A percentile compares a stretch with the other conserved stretches of the same genome.
These are phyloP conservation scores for Rhinocladiella mackenziei DNA, from an alignment of 2,329 filamentous ascomycete species.

Conservation along the genomic window DNA sequence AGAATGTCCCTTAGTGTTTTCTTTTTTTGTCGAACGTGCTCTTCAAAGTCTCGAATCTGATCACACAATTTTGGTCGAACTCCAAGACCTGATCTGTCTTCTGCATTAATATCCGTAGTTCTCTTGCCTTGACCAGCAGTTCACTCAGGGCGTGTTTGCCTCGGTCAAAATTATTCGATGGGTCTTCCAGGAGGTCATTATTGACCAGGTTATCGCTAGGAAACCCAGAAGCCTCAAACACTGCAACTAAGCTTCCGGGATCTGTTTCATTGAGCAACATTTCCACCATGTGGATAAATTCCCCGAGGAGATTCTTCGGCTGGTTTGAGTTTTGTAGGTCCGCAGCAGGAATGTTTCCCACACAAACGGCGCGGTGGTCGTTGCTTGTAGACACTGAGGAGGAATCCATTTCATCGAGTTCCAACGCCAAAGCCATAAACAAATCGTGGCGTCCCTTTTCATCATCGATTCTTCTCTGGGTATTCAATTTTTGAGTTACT, in stretches of 20 bases:
- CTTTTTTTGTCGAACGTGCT: slow-evolving; percentile 1
- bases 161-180: background rate
- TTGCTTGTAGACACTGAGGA: background rate
- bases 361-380: background rate
- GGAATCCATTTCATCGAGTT: slow-evolving; percentile 14
- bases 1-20: background rate
- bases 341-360: too few relatives aligned
- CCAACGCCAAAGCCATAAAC: slow-evolving; percentile 24
- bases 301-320: background rate
- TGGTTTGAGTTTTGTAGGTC: background rate
- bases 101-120: background rate
- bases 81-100: background rate
- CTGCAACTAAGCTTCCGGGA: background rate
- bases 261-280: slow-evolving; percentile 1
- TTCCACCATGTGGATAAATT: background rate
- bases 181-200: background rate
- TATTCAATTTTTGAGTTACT: slow-evolving; percentile 21
- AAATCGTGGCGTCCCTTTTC: slow-evolving; percentile 19
- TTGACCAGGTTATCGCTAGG: background rate
- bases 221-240: background rate
- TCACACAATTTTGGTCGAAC: background rate
- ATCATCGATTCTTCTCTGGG: slow-evolving; percentile 21
- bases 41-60: background rate
- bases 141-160: slow-evolving; percentile 5
- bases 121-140: background rate